Conservation (phyloP, 768 basidiomycete species). For the Gelatoporia subvermispora region DNA sequence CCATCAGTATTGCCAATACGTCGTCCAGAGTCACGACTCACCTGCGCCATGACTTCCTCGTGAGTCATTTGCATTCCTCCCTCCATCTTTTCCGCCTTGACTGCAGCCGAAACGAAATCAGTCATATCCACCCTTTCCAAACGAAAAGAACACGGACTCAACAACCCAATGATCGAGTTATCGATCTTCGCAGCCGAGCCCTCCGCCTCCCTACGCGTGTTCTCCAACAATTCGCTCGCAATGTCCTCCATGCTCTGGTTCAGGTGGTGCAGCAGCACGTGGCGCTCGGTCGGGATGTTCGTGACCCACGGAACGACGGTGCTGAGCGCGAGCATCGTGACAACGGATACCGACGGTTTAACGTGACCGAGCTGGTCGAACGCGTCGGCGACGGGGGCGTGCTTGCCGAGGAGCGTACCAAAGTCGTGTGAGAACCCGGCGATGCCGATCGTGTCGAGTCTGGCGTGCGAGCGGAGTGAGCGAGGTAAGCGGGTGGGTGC, state of each 20-base stretch:
- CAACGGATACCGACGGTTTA: conserved; percentile 2
- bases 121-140: neutral
- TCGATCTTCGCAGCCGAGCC: conserved; percentile 23
- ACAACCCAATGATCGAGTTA: conserved; percentile 33
- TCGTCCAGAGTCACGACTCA: neutral
- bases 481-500: neutral
- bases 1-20: conserved; percentile 1
- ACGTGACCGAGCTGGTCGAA: conserved; percentile 18
- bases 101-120: conserved; percentile 15
- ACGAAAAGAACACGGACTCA: conserved; percentile 25
- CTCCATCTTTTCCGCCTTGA: conserved; percentile 30
- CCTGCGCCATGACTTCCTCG: conserved; percentile 41
- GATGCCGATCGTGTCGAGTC: conserved; percentile 54
- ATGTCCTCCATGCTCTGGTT: conserved; percentile 29
- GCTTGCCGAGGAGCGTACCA: conserved; percentile 44
- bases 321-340: conserved; percentile 21
- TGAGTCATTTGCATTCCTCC: conserved; percentile 28
- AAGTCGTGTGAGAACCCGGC: conserved; percentile 60
- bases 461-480: conserved; percentile 14
- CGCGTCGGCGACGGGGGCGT: conserved; percentile 29
- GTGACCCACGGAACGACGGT: conserved; percentile 26
- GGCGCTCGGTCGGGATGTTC: conserved; percentile 27
- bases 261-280: conserved; percentile 20
- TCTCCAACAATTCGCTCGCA: conserved; percentile 27
- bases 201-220: conserved; percentile 29